Evolutionary conservation across 768 basidiomycete species (phyloP).

Genomic region (Amanita pallidorosea): DNA sequence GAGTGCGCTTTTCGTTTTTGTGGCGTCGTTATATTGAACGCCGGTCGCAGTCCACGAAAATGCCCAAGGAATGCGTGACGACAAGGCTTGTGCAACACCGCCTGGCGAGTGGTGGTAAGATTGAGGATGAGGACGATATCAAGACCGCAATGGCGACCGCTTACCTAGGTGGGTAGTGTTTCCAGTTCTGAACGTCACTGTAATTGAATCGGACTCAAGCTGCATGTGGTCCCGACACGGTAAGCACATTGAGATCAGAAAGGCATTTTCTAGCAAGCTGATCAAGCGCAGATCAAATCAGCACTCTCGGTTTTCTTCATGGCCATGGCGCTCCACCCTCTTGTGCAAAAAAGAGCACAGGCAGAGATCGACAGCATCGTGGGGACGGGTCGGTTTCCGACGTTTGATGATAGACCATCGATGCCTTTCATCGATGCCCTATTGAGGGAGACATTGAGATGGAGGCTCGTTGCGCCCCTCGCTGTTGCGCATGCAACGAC

Average conservation of each 20-base stretch:
- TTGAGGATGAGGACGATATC: background rate
- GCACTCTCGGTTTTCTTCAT: background rate
- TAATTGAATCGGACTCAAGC: too few species aligned
- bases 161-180: background rate
- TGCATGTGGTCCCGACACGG: too few species aligned
- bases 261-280: too few species aligned
- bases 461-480: too few species aligned
- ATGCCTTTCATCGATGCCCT: too few species aligned
- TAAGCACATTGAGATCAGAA: too few species aligned
- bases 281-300: background rate
- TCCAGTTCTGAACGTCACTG: background rate
- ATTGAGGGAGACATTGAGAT: too few species aligned
- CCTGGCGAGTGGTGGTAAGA: background rate
- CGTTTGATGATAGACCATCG: too few species aligned
- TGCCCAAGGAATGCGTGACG: background rate
- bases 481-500: too few species aligned
- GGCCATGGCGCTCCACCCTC: background rate
- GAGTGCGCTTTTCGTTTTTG: background rate
- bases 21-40: too few species aligned
- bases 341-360: background rate
- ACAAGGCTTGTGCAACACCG: background rate
- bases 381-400: background rate
- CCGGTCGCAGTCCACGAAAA: background rate
- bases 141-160: background rate
- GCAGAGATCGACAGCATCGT: background rate